Percentiles rank a stretch among this genome's conserved stretches.
These are phyloP conservation scores for Boletus tomentosulus DNA, from an alignment of 768 basidiomycete species.

Conservation along the genomic window DNA sequence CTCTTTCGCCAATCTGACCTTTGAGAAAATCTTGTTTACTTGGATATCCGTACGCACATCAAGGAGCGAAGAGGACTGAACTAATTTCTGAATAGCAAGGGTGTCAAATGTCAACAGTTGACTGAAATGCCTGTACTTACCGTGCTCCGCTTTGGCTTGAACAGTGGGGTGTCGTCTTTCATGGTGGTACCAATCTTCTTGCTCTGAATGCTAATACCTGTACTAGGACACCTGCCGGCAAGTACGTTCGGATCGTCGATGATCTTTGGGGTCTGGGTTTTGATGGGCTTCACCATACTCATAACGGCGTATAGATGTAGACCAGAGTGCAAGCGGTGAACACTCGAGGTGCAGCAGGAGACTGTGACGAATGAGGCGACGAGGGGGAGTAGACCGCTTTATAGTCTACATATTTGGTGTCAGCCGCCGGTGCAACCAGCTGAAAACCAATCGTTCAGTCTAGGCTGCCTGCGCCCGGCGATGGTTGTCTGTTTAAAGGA, in stretches of 20 bases:
- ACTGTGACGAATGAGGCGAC: not conserved
- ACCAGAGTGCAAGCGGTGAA: too few species aligned
- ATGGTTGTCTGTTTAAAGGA: not conserved
- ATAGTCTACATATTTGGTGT: not conserved
- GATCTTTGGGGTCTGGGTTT: not conserved
- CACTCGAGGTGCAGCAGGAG: too few species aligned
- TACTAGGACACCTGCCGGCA: not conserved
- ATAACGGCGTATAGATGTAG: not conserved
- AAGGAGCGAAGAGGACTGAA: slow-evolving; percentile 1
- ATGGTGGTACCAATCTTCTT: too few species aligned
- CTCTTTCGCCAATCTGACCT: slow-evolving; percentile 5
- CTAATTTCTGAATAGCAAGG: not conserved
- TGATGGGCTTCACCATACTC: not conserved
- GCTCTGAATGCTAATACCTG: too few species aligned
- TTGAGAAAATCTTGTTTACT: slow-evolving; percentile 1
- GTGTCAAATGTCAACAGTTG: not conserved
- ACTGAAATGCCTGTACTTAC: not conserved
- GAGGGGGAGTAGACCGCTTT: not conserved
- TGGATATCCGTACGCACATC: not conserved
- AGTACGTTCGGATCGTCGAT: not conserved
- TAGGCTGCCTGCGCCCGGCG: not conserved
- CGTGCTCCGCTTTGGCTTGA: not conserved
- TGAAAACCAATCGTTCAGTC: not conserved
- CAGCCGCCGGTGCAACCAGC: slow-evolving; percentile 5
- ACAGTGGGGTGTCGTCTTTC: not conserved